Base-by-base conservation (phyloP, 1,139 yeast genomes). In the Spathaspora sp. region DNA sequence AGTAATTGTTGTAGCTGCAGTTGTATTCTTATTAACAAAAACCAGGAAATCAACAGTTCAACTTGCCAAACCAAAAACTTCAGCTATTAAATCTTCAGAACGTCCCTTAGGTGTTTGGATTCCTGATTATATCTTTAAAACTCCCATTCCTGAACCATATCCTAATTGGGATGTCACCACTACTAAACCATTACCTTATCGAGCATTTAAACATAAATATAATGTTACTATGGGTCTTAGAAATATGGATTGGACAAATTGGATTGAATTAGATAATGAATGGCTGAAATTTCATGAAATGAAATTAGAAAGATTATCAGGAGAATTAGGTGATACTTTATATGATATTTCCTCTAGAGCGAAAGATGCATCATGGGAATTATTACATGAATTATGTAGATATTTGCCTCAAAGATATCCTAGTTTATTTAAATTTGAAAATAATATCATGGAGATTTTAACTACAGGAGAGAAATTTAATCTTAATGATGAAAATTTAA, bases 221-320 rank as follows among this genome's bases (percentile, higher is more conserved):
- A 59, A 59, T 49, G 65, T 71, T 18, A 82, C 82, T 25, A 82
- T 82, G 88, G 88, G 86, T n/a, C 81, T 82, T 41, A 65, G 86
- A 53, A 70, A 67, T 49, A 77, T 82, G 84, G 77, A 80, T 44
- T 75, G 76, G 72, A 67, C 76, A 45, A 68, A 69, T 43, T 83
- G 89, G 89, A 76, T 83, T 52, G 85, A 83, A 59, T 66, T 83
- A 45, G 89, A 83, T 60, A 81, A 78, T 51, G 82, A 82, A 60
- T 83, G 86, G 86, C 55, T 54, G 45, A 75, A 74, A 53, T 82
- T 60, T 54, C 87, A 83, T 58, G 56, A 72, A 20, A 68, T 77
- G 42, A 84, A 83, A 60, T 52, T 78, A 38, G 63, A 69, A 47
- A 67, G 88, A 54, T 55, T 83, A 27, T 63, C 59, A 24, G 15